Conservation (phyloP, 208 protist species). For the Crithidia bombi region DNA sequence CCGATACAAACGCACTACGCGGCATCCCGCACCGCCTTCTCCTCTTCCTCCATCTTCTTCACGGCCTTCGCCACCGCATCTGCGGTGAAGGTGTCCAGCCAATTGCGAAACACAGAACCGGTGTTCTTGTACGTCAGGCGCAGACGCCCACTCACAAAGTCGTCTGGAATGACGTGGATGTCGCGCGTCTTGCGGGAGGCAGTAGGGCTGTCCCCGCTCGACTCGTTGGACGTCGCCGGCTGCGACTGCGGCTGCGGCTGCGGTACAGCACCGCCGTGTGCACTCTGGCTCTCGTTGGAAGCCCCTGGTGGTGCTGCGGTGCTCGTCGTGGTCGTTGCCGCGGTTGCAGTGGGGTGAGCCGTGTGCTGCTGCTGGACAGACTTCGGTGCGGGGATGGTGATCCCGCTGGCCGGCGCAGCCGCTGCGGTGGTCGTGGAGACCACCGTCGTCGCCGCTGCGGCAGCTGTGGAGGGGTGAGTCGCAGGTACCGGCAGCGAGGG, state of each 20-base stretch:
- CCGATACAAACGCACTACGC: too few species aligned
- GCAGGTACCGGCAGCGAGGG: conserved; percentile 6
- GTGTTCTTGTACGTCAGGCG: conserved; percentile 42
- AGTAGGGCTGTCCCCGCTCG: conserved; percentile 8
- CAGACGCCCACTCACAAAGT: conserved; percentile 51
- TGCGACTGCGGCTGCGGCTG: not conserved
- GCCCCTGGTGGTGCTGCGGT: not conserved
- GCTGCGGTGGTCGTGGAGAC: conserved; percentile 20
- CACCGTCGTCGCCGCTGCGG: conserved; percentile 11
- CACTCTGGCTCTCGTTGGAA: too few species aligned
- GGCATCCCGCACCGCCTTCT: conserved; percentile 7
- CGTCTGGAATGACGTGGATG: conserved; percentile 43
- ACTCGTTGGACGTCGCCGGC: not conserved
- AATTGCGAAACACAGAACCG: conserved; percentile 42
- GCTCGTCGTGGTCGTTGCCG: not conserved
- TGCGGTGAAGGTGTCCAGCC: conserved; percentile 41
- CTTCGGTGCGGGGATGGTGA: conserved; percentile 40
- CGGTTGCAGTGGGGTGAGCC: not conserved
- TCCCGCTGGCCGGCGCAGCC: conserved; percentile 1
- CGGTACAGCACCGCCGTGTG: not conserved
- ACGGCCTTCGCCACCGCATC: conserved; percentile 38
- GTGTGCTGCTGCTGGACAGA: conserved; percentile 32
- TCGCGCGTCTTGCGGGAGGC: conserved; percentile 16
- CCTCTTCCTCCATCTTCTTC: conserved; percentile 24
- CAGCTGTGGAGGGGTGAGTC: conserved; percentile 5